Percentiles rank a stretch among this genome's conserved stretches.
Evolutionary conservation across 495 filamentous ascomycete species (phyloP).

Genomic region (Chaetomium tenue): DNA sequence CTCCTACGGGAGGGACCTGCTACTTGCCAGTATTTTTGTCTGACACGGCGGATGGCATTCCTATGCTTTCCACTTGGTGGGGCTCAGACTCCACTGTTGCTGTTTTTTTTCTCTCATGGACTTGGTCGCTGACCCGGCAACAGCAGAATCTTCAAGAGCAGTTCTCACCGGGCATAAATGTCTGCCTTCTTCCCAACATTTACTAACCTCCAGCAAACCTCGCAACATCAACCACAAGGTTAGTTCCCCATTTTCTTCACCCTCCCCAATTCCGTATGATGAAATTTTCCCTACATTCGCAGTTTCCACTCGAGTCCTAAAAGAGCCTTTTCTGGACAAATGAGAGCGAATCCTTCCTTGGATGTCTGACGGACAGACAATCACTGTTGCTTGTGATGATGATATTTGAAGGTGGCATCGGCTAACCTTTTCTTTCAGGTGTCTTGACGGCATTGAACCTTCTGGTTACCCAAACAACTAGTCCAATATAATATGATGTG

Average conservation of each 20-base stretch:
- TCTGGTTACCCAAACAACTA: neutral
- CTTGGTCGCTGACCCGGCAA: slow-evolving; percentile 20
- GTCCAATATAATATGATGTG: neutral
- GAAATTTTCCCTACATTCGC: slow-evolving; percentile 59
- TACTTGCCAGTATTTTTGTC: slow-evolving; percentile 99
- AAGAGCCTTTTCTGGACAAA: slow-evolving; percentile 56
- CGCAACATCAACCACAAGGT: slow-evolving; percentile 22
- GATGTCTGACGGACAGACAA: slow-evolving; percentile 58
- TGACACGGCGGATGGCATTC: slow-evolving; percentile 45
- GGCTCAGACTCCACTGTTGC: slow-evolving; percentile 13
- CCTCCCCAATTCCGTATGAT: slow-evolving; percentile 44
- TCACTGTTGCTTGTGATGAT: slow-evolving; percentile 19
- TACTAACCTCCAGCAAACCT: slow-evolving; percentile 15
- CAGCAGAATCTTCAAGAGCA: slow-evolving; percentile 19
- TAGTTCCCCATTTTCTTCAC: slow-evolving; percentile 24
- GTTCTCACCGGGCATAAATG: slow-evolving; percentile 16
- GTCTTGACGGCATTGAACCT: neutral
- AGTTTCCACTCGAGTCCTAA: slow-evolving; percentile 66
- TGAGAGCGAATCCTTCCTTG: slow-evolving; percentile 60
- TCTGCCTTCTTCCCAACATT: neutral
- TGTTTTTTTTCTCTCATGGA: slow-evolving; percentile 6
- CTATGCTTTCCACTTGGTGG: slow-evolving; percentile 18
- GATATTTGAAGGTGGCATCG: slow-evolving; percentile 10
- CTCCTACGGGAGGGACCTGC: slow-evolving; percentile 68
- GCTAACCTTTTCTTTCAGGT: slow-evolving; percentile 28